phyloP scores from a whole-genome alignment of 2,329 filamentous ascomycete species.

The Aureobasidium sp. region DNA sequence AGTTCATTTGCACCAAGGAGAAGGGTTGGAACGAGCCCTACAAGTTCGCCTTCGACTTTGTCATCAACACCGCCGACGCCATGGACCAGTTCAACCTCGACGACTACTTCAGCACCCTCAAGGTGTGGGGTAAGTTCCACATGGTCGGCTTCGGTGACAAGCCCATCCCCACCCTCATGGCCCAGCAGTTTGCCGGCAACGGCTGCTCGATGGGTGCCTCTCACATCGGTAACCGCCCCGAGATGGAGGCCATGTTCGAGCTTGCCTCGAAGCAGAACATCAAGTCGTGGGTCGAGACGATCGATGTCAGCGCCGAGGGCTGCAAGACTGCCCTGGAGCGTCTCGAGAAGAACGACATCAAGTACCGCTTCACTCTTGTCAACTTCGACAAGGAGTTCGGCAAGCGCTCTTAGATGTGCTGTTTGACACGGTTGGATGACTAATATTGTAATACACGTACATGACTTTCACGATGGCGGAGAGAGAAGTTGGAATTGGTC shows the following conservation, averaged over 20 bases:
- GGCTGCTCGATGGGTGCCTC: slow-evolving; percentile 51
- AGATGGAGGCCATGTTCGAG: slow-evolving; percentile 47
- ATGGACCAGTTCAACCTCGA: slow-evolving; percentile 61
- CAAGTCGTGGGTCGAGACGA: slow-evolving; percentile 53
- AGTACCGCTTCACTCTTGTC: slow-evolving; percentile 60
- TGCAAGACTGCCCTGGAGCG: slow-evolving; percentile 64
- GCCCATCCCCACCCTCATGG: slow-evolving; percentile 61
- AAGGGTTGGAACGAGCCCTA: slow-evolving; percentile 52
- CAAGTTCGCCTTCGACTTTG: slow-evolving; percentile 62
- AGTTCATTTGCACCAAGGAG: slow-evolving; percentile 52
- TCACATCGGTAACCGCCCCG: slow-evolving; percentile 43
- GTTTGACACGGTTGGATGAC: slow-evolving; percentile 7
- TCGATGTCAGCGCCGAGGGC: slow-evolving; percentile 64
- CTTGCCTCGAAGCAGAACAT: slow-evolving; percentile 45
- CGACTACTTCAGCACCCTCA: slow-evolving; percentile 70
- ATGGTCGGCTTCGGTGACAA: slow-evolving; percentile 75
- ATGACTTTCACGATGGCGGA: slow-evolving; percentile 1
- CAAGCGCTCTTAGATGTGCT: slow-evolving; percentile 31
- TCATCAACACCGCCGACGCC: slow-evolving; percentile 67
- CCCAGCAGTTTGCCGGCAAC: slow-evolving; percentile 68
- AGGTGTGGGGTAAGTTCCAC: slow-evolving; percentile 75
- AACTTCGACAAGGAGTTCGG: slow-evolving; percentile 63
- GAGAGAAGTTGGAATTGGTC: neutral
- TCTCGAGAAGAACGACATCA: slow-evolving; percentile 64
- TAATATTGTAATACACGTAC: slow-evolving; percentile 9